Conservation (phyloP, 2,329 filamentous ascomycete species). For the Fusarium decemcellulare region DNA sequence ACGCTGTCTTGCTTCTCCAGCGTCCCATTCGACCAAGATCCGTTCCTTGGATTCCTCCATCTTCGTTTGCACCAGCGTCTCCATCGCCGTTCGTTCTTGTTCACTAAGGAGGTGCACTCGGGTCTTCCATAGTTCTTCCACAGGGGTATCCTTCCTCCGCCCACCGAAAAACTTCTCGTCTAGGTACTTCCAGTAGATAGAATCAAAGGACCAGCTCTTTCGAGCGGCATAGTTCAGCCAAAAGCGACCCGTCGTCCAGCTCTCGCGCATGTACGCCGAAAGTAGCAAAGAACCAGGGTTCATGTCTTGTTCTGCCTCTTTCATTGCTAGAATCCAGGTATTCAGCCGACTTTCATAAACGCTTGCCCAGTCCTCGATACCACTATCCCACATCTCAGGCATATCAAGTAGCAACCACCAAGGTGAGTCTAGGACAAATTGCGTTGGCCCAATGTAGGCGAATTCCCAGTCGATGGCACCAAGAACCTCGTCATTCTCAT, state of each 20-base stretch:
- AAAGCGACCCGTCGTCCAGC: constrained; percentile 52
- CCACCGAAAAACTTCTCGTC: constrained; percentile 51
- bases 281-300: constrained; percentile 21
- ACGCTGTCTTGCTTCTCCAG: constrained; percentile 32
- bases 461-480: constrained; percentile 58
- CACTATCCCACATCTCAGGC: constrained; percentile 50
- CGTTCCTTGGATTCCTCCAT: constrained; percentile 47
- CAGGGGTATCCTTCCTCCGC: constrained; percentile 21
- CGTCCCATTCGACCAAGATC: constrained; percentile 47
- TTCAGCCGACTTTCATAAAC: constrained; percentile 49
- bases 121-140: constrained; percentile 47
- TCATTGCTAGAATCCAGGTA: constrained; percentile 51
- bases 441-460: constrained; percentile 50
- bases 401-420: constrained; percentile 56
- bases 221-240: constrained; percentile 53
- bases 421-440: constrained; percentile 53
- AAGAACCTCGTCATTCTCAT: constrained; percentile 42
- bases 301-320: constrained; percentile 24
- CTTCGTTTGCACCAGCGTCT: constrained; percentile 50
- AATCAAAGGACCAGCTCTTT: constrained; percentile 56
- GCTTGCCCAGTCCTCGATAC: constrained; percentile 47
- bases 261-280: constrained; percentile 53
- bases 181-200: constrained; percentile 54
- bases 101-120: constrained; percentile 47
- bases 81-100: constrained; percentile 48